Evolutionary conservation across 805 yeast genomes (phyloP).

Genomic region (Saccharomycopsis selenospora): DNA sequence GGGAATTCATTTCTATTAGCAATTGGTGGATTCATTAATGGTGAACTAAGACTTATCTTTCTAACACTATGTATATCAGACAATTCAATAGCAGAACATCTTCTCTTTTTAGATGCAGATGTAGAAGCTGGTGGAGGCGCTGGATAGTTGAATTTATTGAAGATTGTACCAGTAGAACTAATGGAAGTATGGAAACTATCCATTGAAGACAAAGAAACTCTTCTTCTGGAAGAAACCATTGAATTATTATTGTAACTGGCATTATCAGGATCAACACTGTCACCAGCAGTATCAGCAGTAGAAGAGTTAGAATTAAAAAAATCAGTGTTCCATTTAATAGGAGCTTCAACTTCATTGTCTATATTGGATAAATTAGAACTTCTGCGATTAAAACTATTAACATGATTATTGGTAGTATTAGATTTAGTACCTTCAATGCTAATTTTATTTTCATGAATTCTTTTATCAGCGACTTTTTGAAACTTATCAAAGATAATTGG

Average conservation of each 20-base stretch:
- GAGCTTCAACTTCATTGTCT: not conserved
- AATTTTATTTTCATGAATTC: constrained; percentile 32
- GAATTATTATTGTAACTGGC: not conserved
- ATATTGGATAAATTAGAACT: not conserved
- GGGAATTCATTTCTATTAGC: constrained; percentile 7
- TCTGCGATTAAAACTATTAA: not conserved
- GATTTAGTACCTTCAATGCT: constrained; percentile 17
- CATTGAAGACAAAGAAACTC: not conserved
- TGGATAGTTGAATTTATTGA: not conserved
- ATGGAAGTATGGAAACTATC: constrained; percentile 2
- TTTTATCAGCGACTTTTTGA: constrained; percentile 49
- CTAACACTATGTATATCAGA: constrained; percentile 27
- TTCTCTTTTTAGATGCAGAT: constrained; percentile 18
- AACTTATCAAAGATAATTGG: constrained; percentile 55
- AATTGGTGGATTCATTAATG: not conserved
- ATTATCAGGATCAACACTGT: not conserved
- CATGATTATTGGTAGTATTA: not conserved
- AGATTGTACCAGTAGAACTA: not conserved
- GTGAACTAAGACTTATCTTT: constrained; percentile 13
- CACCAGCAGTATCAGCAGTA: not conserved
- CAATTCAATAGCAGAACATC: constrained; percentile 25
- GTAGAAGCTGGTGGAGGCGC: not conserved
- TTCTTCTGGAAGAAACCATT: not conserved
- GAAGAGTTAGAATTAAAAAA: constrained; percentile 7
- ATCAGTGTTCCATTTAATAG: constrained; percentile 15